Evolutionary conservation across 2,329 filamentous ascomycete species (phyloP).

Genomic region (Cryphonectria japonica): DNA sequence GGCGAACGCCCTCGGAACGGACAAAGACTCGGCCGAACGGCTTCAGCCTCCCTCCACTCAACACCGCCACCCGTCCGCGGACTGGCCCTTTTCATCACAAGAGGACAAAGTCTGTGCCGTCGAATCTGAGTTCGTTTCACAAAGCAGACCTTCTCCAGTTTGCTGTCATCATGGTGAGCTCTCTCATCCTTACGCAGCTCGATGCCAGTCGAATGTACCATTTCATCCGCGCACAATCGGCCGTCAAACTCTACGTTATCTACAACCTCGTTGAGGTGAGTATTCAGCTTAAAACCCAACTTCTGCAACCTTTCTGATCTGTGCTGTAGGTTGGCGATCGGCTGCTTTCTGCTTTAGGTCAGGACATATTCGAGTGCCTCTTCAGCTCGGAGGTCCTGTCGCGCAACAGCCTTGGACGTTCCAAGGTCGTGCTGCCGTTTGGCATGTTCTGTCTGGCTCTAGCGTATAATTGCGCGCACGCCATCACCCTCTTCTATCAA

Average conservation of each 20-base stretch:
- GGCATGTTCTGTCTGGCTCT: slow-evolving; percentile 90
- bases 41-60: slow-evolving; percentile 4
- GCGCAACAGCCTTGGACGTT: slow-evolving; percentile 82
- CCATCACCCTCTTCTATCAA: slow-evolving; percentile 90
- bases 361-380: slow-evolving; percentile 94
- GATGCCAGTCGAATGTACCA: slow-evolving; percentile 99
- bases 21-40: slow-evolving; percentile 16
- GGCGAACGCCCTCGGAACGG: slow-evolving; percentile 21
- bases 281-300: background rate
- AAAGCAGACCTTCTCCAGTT: slow-evolving; percentile 96
- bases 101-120: slow-evolving; percentile 82
- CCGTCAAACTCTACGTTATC: slow-evolving; percentile 98
- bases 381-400: slow-evolving; percentile 93
- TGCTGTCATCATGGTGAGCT: slow-evolving; percentile 83
- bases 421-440: slow-evolving; percentile 85
- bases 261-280: slow-evolving; percentile 90
- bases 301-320: background rate
- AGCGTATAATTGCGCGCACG: slow-evolving; percentile 85
- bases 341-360: slow-evolving; percentile 85
- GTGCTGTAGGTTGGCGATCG: slow-evolving; percentile 72
- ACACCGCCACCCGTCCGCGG: slow-evolving; percentile 36
- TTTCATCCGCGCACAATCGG: slow-evolving; percentile 91
- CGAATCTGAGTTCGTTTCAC: slow-evolving; percentile 81
- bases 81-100: slow-evolving; percentile 60
- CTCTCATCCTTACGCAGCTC: slow-evolving; percentile 81